Evolutionary conservation across 805 yeast genomes (phyloP), one percentile per base, ranked within the genome.

Genomic region (Kuraishia cidri): DNA sequence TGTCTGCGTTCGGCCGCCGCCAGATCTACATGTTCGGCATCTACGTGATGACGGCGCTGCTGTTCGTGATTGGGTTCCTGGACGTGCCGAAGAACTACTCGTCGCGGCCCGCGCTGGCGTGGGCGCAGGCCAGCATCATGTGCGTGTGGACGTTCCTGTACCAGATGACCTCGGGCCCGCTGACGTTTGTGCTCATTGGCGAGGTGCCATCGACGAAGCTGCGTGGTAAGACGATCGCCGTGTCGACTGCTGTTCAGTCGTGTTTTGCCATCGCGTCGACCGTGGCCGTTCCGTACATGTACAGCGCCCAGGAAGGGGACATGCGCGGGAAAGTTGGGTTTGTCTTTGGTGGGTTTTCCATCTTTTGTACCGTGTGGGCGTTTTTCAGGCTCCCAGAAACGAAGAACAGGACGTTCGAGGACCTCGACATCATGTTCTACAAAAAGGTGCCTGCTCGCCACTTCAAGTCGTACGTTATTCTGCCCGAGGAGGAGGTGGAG

Each of bases 341-440:
- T 43, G 54, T 69, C 36, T 60, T 69, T 61, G 66, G 63, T 29
- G 74, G 61, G 0, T 43, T 47, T 10, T 47, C 55, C 13, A 26
- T 56, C 4, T 2, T 52, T 8, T 44, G 56, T 12, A 13, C 62
- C 5, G 39, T 55, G 24, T 71, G 74, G 72, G 52, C 60, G 23
- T 64, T 54, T 50, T 66, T 70, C 50, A 64, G 69, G 32, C 56
- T 75, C 31, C 83, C 84, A 7, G 84, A 77, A 49, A 69, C 80
- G 18, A 60, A 60, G 41, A 66, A 64, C 31, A 62, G 77, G 49
- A 71, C 81, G 0, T 74, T 60, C 46, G 77, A 74, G 31, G 82
- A 77, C 45, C 56, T 77, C 46, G 82, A 75, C 50, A 54, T 58
- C 33, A 53, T 76, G 56, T 77, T 75, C 52, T 58, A 48, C 25